These are phyloP conservation scores for Echria macrotheca DNA, from an alignment of 495 filamentous ascomycete species.

Conservation along the genomic window DNA sequence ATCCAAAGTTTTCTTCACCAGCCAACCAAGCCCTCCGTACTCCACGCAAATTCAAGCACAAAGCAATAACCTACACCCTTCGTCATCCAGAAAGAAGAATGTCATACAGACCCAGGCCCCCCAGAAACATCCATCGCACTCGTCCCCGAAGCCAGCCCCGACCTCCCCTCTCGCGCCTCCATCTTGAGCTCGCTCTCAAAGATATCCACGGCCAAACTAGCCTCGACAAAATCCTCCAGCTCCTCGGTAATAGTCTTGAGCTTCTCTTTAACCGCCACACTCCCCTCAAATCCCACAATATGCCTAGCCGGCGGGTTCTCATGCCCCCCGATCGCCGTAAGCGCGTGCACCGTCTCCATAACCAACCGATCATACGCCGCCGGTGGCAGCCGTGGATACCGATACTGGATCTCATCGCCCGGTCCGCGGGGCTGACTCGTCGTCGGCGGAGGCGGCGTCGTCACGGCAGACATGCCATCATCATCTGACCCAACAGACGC, in stretches of 20 bases:
- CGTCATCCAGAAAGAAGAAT: too few relatives aligned
- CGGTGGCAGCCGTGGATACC: slow-evolving; percentile 64
- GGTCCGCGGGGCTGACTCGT: slow-evolving; percentile 6
- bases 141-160: not conserved
- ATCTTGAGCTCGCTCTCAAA: slow-evolving; percentile 47
- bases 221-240: slow-evolving; percentile 90
- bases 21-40: too few relatives aligned
- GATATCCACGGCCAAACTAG: slow-evolving; percentile 79
- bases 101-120: too few relatives aligned
- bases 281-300: slow-evolving; percentile 88
- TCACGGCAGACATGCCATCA: not conserved
- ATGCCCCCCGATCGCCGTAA: slow-evolving; percentile 86
- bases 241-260: slow-evolving; percentile 94
- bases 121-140: slow-evolving; percentile 1
- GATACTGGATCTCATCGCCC: slow-evolving; percentile 53
- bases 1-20: too few relatives aligned
- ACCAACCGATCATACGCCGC: slow-evolving; percentile 65
- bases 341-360: slow-evolving; percentile 84
- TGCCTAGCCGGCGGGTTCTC: slow-evolving; percentile 93
- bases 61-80: too few relatives aligned
- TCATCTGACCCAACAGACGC: too few relatives aligned
- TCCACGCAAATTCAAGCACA: too few relatives aligned
- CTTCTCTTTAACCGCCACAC: slow-evolving; percentile 88
- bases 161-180: slow-evolving; percentile 38
- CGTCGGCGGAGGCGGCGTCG: too few relatives aligned